Conservation (phyloP, 768 basidiomycete genomes). For the Kwoniella heveanensis region DNA sequence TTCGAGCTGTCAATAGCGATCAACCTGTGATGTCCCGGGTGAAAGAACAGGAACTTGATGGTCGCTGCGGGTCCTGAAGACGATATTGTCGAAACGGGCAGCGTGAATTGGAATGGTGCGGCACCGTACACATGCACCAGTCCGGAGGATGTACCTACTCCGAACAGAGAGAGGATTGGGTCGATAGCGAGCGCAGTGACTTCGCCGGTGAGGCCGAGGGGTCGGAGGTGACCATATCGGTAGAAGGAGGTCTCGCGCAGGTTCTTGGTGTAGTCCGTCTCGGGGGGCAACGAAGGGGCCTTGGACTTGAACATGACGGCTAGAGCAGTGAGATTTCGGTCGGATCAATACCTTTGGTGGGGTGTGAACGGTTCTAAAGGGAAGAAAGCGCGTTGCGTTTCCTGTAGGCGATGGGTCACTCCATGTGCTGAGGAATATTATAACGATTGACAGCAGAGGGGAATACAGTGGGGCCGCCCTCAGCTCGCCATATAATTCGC, state of each 20-base stretch:
- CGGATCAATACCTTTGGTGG: neutral
- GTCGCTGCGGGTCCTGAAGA: slow-evolving; percentile 19
- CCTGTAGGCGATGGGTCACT: neutral
- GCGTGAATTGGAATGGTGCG: slow-evolving; percentile 62
- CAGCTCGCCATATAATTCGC: too few relatives aligned
- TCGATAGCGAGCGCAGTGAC: slow-evolving; percentile 56
- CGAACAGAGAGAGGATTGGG: slow-evolving; percentile 56
- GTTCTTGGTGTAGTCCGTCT: slow-evolving; percentile 48
- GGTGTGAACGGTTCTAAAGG: neutral
- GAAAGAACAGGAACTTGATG: slow-evolving; percentile 38
- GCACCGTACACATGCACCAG: slow-evolving; percentile 68
- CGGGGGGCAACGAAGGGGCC: slow-evolving; percentile 29
- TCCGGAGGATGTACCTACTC: slow-evolving; percentile 67
- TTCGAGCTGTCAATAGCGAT: slow-evolving; percentile 40
- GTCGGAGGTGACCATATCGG: slow-evolving; percentile 52
- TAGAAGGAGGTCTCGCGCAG: slow-evolving; percentile 52
- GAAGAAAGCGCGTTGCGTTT: neutral
- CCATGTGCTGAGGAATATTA: neutral
- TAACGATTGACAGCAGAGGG: neutral
- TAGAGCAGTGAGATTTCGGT: neutral
- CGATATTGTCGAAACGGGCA: slow-evolving; percentile 37
- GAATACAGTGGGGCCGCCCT: too few relatives aligned
- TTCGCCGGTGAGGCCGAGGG: slow-evolving; percentile 53
- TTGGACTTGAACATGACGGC: slow-evolving; percentile 48
- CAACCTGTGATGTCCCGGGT: slow-evolving; percentile 38